Conservation (phyloP, 2,329 filamentous ascomycete species). For the Hypoxylon sp. region DNA sequence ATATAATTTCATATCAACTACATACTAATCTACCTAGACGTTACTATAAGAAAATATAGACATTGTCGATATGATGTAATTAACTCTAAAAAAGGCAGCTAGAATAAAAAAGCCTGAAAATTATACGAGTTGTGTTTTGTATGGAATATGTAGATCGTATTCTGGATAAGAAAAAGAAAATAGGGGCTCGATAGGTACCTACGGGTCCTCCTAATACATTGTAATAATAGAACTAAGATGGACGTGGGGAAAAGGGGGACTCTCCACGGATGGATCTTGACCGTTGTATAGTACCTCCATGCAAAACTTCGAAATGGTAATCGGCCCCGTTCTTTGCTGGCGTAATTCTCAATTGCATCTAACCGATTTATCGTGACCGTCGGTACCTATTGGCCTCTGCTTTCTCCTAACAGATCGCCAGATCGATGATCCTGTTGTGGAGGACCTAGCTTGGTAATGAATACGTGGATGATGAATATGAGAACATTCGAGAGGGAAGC, state of each 20-base stretch:
- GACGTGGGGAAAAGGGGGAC: conserved; percentile 28
- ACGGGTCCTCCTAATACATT: conserved; percentile 13
- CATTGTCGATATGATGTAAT: conserved; percentile 30
- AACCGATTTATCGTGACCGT: conserved; percentile 20
- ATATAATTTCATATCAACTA: too few relatives aligned
- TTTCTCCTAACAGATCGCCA: conserved; percentile 23
- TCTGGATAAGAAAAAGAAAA: conserved; percentile 16
- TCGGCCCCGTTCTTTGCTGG: conserved; percentile 21
- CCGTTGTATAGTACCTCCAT: conserved; percentile 6
- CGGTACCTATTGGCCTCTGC: conserved; percentile 27
- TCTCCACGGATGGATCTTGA: conserved; percentile 29
- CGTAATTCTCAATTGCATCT: conserved; percentile 24
- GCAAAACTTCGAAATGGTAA: conserved; percentile 12
- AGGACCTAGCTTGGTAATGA: conserved; percentile 22
- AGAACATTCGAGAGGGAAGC: conserved; percentile 5
- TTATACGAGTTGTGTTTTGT: conserved; percentile 2
- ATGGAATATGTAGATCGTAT: conserved; percentile 25
- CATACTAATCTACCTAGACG: too few relatives aligned
- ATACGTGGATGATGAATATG: conserved; percentile 15
- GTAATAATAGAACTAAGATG: conserved; percentile 25
- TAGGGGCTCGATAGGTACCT: conserved; percentile 24
- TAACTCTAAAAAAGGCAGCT: not conserved
- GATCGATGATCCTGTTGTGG: conserved; percentile 31
- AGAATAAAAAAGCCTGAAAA: too few relatives aligned
- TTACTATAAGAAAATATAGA: too few relatives aligned